phyloP scores from a whole-genome alignment of 345 rosid genomes.

The Citrus sinensis region DNA sequence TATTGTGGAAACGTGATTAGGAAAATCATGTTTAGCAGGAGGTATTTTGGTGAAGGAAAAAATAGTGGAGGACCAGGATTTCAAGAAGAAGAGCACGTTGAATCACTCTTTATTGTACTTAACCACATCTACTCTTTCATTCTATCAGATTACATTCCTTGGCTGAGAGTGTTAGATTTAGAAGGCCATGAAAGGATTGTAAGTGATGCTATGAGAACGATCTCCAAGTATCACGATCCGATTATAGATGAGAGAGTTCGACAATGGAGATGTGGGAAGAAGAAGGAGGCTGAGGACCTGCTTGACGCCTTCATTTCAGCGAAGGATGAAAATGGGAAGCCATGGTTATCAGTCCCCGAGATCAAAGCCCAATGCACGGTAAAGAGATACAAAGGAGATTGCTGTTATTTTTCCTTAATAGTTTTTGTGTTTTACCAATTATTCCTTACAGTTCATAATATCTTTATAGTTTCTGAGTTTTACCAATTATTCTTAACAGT shows the following conservation, averaged over 20 bases:
- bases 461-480: no score
- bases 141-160: not conserved
- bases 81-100: not conserved
- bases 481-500: no score
- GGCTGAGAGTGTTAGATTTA: not conserved
- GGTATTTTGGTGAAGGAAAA: not conserved
- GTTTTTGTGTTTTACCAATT: no score
- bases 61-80: not conserved
- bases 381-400: no score
- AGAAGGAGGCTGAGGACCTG: not conserved
- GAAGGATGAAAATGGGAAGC: not conserved
- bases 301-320: not conserved
- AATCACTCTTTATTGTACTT: not conserved
- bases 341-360: not conserved
- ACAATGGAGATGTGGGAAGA: not conserved
- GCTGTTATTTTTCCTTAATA: no score
- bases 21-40: not conserved
- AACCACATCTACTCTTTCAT: not conserved
- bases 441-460: no score
- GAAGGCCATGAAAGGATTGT: not conserved
- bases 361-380: not conserved
- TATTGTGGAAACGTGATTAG: not conserved
- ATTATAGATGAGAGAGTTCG: not conserved
- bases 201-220: not conserved
- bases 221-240: not conserved